Evolutionary conservation across 345 rosid species (phyloP), one percentile per base, ranked within the genome.

Genomic region (Geranium rotundifolium): DNA sequence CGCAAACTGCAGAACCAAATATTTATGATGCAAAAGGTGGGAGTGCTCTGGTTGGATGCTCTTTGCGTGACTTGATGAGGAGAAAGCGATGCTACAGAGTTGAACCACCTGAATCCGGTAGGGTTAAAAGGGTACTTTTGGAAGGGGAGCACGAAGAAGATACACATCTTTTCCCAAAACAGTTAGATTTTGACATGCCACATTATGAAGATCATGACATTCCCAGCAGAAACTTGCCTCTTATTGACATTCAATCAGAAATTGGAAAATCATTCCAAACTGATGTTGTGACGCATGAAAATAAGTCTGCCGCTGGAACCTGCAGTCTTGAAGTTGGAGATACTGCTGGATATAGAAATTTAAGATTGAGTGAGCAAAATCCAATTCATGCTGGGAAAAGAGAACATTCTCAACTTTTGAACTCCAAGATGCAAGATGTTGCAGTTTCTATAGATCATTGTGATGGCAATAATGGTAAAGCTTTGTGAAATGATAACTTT

Each of bases 11-110:
- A 61, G 81, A 67, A 37, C 31, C 67, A 29, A 68, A 69, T 73
- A 67, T 29, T 60, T 65, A 62, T 74, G 75, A 65, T 70, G 58
- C 55, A 39, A 65, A 34, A 52, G 79, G 75, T 67, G 66, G 64
- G 55, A 69, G 67, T 54, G 7, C 70, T 29, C 71, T 75, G 73
- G 78, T 58, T 64, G 84, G 76, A 67, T 76, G 82, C 77, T 87
- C 91, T 18, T 66, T 87, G 39, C 83, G 98, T 61, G 97, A 89
- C 69, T 73, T 92, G 85, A 92, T 89, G 97, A 83, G 97, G 63
- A 83, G 69, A 73, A 89, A 85, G 73, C 82, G 97, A 58, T 56
- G 69, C 72, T 60, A 67, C 74, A 82, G 64, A 55, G 72, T 72
- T 67, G 77, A 78, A 23, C 66, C 79, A 19, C 69, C 71, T 64